These are phyloP conservation scores for Leccinum angustisporum DNA, from an alignment of 1,284 basidiomycete species.

Conservation along the genomic window DNA sequence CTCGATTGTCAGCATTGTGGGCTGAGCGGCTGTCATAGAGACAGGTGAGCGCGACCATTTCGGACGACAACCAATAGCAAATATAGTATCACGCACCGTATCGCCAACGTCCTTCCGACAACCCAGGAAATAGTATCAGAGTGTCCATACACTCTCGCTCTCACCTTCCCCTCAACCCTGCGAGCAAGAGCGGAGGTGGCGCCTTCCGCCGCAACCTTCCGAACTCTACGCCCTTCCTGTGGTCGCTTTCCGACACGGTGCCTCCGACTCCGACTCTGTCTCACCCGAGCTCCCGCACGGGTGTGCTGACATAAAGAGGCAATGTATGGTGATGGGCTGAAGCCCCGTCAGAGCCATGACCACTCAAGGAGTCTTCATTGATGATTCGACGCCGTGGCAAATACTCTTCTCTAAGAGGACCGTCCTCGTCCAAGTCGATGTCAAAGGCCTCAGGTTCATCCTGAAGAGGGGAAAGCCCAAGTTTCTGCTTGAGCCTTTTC, in stretches of 20 bases:
- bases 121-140: neutral
- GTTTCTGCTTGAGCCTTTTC: conserved; percentile 53
- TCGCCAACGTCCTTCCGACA: neutral
- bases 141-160: neutral
- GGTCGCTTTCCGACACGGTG: neutral
- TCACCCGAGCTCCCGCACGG: no score
- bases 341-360: neutral
- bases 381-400: conserved; percentile 61
- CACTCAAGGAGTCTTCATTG: conserved; percentile 15
- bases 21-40: conserved; percentile 1
- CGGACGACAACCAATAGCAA: neutral
- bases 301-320: conserved; percentile 33
- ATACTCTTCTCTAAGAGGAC: conserved; percentile 76
- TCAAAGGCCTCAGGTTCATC: conserved; percentile 51
- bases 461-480: conserved; percentile 42
- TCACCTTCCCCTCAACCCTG: neutral
- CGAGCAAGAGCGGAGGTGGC: neutral
- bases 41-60: neutral
- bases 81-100: conserved; percentile 7
- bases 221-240: conserved; percentile 3
- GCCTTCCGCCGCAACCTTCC: conserved; percentile 6
- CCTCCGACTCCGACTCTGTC: conserved; percentile 12
- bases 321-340: conserved; percentile 12
- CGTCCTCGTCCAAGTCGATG: conserved; percentile 78
- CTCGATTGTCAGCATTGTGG: neutral